Percentiles rank a stretch among this genome's conserved stretches.
Evolutionary conservation across 1,139 yeast genomes (phyloP).

Genomic region (Barnettozyma hawaiiensis): DNA sequence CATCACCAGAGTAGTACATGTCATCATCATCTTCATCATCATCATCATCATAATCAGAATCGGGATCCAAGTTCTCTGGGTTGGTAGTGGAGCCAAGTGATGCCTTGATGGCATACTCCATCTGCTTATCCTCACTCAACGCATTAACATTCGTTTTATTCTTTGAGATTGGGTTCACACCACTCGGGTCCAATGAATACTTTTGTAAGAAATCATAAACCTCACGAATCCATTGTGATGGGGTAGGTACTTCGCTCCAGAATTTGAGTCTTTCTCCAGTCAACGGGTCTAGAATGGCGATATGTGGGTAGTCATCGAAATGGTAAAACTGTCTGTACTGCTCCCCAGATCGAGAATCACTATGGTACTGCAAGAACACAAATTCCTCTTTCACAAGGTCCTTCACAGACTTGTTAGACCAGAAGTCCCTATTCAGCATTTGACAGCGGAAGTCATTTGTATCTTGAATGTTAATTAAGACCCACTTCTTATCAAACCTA

Average conservation of each 20-base stretch:
- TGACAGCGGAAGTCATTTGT: conserved; percentile 82
- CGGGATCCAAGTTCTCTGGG: conserved; percentile 1
- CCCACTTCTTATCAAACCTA: conserved; percentile 64
- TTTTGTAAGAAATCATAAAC: conserved; percentile 53
- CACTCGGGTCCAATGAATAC: conserved; percentile 60
- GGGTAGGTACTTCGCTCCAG: conserved; percentile 69
- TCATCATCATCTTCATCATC: too few species aligned
- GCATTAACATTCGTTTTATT: conserved; percentile 48
- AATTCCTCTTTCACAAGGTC: conserved; percentile 60
- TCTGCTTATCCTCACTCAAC: conserved; percentile 79
- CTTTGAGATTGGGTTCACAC: conserved; percentile 62
- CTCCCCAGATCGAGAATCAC: conserved; percentile 68
- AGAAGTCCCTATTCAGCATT: conserved; percentile 84
- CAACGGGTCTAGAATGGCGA: conserved; percentile 88
- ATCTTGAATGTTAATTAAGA: conserved; percentile 83
- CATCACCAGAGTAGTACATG: conserved; percentile 22
- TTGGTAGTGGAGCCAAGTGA: conserved; percentile 38
- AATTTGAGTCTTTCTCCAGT: conserved; percentile 83
- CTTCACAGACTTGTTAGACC: conserved; percentile 73
- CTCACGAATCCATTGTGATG: conserved; percentile 54
- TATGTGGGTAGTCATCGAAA: conserved; percentile 68
- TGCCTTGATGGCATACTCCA: conserved; percentile 69
- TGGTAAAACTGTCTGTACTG: conserved; percentile 70
- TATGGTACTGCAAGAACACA: conserved; percentile 74
- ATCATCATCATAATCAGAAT: too few species aligned